Percentiles rank a stretch among this genome's conserved stretches.
These are phyloP conservation scores for Fraxinus sp. DNA, from an alignment of 305 asterid species.

Conservation along the genomic window DNA sequence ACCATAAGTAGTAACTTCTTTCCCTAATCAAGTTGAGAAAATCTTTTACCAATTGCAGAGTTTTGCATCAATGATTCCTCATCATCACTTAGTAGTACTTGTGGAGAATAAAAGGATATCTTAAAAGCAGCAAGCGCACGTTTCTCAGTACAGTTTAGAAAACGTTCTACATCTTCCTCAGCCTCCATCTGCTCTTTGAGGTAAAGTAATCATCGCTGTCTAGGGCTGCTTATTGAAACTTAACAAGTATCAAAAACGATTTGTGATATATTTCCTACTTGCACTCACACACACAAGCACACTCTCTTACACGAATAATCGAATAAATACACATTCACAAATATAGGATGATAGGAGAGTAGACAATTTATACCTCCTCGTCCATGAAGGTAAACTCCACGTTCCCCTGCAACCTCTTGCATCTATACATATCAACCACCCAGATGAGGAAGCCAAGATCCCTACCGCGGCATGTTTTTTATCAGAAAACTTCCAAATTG, in stretches of 20 bases:
- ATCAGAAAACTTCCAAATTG: constrained; percentile 47
- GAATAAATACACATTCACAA: neutral
- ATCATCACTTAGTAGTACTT: neutral
- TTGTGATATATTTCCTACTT: constrained; percentile 1
- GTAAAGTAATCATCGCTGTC: constrained; percentile 95
- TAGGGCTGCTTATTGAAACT: constrained; percentile 73
- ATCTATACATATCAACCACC: constrained; percentile 70
- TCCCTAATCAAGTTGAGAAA: neutral
- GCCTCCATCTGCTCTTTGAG: constrained; percentile 99
- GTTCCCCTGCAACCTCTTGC: constrained; percentile 97
- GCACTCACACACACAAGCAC: neutral
- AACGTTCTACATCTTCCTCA: constrained; percentile 95
- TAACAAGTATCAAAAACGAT: constrained; percentile 29
- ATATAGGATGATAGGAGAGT: constrained; percentile 7
- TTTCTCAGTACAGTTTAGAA: constrained; percentile 86
- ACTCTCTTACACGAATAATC: neutral
- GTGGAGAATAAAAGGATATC: constrained; percentile 65
- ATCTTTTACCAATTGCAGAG: neutral
- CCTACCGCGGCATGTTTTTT: constrained; percentile 98
- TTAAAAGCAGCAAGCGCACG: constrained; percentile 92
- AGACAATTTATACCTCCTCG: constrained; percentile 70
- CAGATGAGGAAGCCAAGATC: constrained; percentile 65
- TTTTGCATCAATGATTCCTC: neutral
- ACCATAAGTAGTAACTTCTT: neutral
- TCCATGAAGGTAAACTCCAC: constrained; percentile 98